Evolutionary conservation across 2,329 filamentous ascomycete genomes (phyloP).

Genomic region (Emmonsiellopsis sp.): DNA sequence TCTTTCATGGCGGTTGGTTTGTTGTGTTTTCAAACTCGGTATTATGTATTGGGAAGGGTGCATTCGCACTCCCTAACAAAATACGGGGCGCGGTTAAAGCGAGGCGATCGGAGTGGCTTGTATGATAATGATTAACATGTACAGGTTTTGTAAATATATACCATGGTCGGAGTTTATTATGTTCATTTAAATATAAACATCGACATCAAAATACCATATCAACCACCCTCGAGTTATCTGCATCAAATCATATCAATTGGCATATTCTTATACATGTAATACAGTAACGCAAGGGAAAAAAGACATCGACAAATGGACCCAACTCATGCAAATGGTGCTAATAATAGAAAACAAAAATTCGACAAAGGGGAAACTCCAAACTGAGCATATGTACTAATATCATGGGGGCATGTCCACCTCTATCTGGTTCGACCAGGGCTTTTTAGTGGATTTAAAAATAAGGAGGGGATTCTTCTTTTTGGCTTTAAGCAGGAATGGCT

Average conservation of each 20-base stretch:
- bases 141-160: neutral
- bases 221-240: neutral
- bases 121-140: neutral
- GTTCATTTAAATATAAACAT: neutral
- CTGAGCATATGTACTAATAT: neutral
- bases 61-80: too few relatives aligned
- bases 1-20: neutral
- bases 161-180: neutral
- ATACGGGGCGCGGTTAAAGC: neutral
- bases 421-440: constrained; percentile 1
- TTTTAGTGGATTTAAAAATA: constrained; percentile 15
- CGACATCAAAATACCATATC: neutral
- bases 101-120: neutral
- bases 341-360: neutral
- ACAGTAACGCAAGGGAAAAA: neutral
- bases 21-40: neutral
- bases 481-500: constrained; percentile 18
- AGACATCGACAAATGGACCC: neutral
- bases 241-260: neutral
- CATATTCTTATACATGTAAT: constrained; percentile 5
- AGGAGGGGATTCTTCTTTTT: constrained; percentile 8
- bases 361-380: neutral
- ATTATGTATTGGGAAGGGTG: too few relatives aligned
- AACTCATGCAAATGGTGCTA: neutral
- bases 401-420: neutral